phyloP scores from a whole-genome alignment of 768 basidiomycete species.

The Mycena galericulata region DNA sequence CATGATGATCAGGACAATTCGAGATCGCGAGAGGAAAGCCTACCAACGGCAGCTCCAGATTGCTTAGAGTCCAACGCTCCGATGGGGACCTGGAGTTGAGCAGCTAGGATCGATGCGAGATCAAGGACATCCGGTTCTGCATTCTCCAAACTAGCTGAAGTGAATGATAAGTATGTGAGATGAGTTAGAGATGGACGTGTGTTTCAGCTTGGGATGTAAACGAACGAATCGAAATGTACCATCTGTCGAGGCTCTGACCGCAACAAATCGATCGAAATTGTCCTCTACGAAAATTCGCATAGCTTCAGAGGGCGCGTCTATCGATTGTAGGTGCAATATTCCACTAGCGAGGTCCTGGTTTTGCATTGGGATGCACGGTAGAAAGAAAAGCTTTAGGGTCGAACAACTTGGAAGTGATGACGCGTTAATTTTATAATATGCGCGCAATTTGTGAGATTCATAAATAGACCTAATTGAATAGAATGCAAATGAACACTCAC shows the following conservation, averaged over 20 bases:
- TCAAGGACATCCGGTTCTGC: slow-evolving; percentile 47
- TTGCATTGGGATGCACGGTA: slow-evolving; percentile 92
- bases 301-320: slow-evolving; percentile 95
- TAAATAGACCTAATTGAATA: too few relatives aligned
- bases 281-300: slow-evolving; percentile 95
- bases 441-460: too few relatives aligned
- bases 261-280: slow-evolving; percentile 97
- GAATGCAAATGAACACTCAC: too few relatives aligned
- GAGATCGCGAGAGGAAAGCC: slow-evolving; percentile 20
- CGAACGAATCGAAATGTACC: slow-evolving; percentile 57
- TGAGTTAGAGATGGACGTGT: slow-evolving; percentile 14
- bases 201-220: background rate
- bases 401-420: slow-evolving; percentile 94
- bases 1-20: slow-evolving; percentile 14
- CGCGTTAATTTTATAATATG: too few relatives aligned
- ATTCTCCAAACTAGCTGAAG: slow-evolving; percentile 61
- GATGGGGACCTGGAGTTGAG: slow-evolving; percentile 72
- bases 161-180: slow-evolving; percentile 22
- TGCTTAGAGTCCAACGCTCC: slow-evolving; percentile 72
- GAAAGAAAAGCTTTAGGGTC: slow-evolving; percentile 95
- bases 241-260: slow-evolving; percentile 97
- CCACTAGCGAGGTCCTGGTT: slow-evolving; percentile 91
- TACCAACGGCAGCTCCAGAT: slow-evolving; percentile 72
- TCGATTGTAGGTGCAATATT: slow-evolving; percentile 79
- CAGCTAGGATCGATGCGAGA: slow-evolving; percentile 58